These are phyloP conservation scores for Xylaria curta DNA, from an alignment of 495 filamentous ascomycete species.

Conservation along the genomic window DNA sequence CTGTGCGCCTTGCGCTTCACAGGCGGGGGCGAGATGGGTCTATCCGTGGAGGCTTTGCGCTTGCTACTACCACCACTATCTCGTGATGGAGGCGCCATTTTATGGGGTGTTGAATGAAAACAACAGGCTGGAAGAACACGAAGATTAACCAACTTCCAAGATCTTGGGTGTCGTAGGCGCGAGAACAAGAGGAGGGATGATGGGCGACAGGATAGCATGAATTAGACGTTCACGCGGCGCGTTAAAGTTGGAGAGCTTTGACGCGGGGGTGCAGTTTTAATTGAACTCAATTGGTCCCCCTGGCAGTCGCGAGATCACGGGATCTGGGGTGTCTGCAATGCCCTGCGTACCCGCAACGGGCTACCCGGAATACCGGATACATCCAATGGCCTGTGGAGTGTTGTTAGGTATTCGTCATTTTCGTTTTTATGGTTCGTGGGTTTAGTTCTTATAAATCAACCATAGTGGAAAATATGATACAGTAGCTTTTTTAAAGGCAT, in stretches of 20 bases:
- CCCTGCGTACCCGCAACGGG: background rate
- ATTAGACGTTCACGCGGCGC: background rate
- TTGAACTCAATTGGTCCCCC: slow-evolving; percentile 5
- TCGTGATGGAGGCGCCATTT: background rate
- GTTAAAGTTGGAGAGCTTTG: background rate
- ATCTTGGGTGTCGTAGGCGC: background rate
- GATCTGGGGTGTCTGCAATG: background rate
- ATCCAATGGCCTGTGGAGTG: background rate
- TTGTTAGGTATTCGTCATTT: background rate
- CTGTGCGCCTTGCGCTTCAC: slow-evolving; percentile 68
- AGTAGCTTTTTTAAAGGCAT: background rate
- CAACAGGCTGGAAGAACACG: background rate
- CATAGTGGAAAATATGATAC: background rate
- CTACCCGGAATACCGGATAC: background rate
- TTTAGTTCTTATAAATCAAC: background rate
- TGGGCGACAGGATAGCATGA: background rate
- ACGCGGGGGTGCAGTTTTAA: slow-evolving; percentile 20
- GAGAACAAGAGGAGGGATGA: background rate
- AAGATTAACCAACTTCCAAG: background rate
- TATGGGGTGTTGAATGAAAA: background rate
- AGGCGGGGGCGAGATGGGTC: slow-evolving; percentile 65
- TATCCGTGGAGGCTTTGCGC: slow-evolving; percentile 32
- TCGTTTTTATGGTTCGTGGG: background rate
- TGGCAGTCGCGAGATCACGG: slow-evolving; percentile 30
- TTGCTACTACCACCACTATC: slow-evolving; percentile 28